Conservation (phyloP, 306 rosid species). For the Fagus sylvatica region DNA sequence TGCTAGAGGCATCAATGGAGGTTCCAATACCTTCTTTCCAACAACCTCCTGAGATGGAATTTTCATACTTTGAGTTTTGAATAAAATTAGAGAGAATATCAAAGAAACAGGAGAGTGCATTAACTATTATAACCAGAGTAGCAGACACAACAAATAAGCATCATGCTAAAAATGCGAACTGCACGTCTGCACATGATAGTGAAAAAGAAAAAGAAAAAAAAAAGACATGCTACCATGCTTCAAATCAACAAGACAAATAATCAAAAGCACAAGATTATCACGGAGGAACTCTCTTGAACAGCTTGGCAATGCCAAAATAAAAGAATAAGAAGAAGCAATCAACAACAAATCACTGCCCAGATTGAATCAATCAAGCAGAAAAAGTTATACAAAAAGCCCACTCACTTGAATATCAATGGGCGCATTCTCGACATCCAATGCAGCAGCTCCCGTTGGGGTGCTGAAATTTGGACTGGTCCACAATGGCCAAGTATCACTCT, state of each 20-base stretch:
- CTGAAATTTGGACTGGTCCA: conserved; percentile 51
- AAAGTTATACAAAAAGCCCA: conserved; percentile 18
- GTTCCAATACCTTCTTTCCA: neutral
- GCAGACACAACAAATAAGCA: neutral
- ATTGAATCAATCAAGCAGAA: conserved; percentile 12
- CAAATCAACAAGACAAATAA: neutral
- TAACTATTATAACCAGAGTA: neutral
- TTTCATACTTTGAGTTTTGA: neutral
- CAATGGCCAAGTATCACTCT: conserved; percentile 72
- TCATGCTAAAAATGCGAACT: neutral
- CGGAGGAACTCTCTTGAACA: neutral
- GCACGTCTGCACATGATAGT: neutral
- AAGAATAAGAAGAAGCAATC: neutral
- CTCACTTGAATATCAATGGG: conserved; percentile 31
- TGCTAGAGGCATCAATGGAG: neutral
- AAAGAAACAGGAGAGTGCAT: neutral
- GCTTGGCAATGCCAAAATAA: neutral
- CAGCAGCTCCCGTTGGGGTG: conserved; percentile 41
- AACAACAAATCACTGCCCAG: conserved; percentile 9
- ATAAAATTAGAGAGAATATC: neutral
- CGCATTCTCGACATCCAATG: conserved; percentile 20
- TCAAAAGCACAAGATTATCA: neutral
- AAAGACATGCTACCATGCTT: neutral
- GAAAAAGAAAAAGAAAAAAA: too few relatives aligned
- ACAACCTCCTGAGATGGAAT: neutral